Evolutionary conservation across 2,329 filamentous ascomycete species (phyloP).

Genomic region (Cercospora nicotianae): DNA sequence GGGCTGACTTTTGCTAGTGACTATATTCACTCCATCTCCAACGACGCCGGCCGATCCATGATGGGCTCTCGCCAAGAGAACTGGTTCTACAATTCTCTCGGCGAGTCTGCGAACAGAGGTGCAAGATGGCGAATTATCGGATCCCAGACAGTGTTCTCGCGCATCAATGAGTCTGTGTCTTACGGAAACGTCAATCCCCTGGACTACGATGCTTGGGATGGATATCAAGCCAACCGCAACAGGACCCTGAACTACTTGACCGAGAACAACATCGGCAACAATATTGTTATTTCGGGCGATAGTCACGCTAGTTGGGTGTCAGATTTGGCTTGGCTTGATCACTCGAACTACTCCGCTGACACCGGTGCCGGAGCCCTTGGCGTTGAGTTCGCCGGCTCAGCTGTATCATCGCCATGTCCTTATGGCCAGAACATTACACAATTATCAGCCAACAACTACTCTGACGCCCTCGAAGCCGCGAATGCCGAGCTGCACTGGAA

Average conservation of each 20-base stretch:
- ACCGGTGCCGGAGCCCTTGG: conserved; percentile 47
- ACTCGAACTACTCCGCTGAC: conserved; percentile 41
- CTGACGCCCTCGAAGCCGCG: conserved; percentile 45
- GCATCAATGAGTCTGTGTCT: conserved; percentile 51
- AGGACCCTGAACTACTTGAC: conserved; percentile 67
- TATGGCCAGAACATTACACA: conserved; percentile 61
- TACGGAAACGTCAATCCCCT: conserved; percentile 47
- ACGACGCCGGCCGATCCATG: conserved; percentile 66
- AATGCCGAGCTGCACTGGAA: conserved; percentile 72
- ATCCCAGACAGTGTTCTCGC: conserved; percentile 67
- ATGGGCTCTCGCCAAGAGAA: conserved; percentile 73
- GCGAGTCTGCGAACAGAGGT: conserved; percentile 56
- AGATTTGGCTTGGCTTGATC: conserved; percentile 49
- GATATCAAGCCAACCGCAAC: conserved; percentile 70
- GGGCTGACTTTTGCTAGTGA: no score
- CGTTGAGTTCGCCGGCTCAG: conserved; percentile 61
- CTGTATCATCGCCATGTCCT: conserved; percentile 61
- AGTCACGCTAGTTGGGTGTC: conserved; percentile 62
- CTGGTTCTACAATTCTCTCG: conserved; percentile 64
- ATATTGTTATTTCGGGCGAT: conserved; percentile 71
- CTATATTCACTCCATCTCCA: conserved; percentile 54
- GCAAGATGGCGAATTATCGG: conserved; percentile 71
- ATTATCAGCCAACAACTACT: conserved; percentile 51
- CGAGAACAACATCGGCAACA: conserved; percentile 68
- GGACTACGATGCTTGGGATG: conserved; percentile 63